These are phyloP conservation scores for Blyttiomyces sp. DNA, from an alignment of 371 early-diverging fungal genomes.

Conservation along the genomic window DNA sequence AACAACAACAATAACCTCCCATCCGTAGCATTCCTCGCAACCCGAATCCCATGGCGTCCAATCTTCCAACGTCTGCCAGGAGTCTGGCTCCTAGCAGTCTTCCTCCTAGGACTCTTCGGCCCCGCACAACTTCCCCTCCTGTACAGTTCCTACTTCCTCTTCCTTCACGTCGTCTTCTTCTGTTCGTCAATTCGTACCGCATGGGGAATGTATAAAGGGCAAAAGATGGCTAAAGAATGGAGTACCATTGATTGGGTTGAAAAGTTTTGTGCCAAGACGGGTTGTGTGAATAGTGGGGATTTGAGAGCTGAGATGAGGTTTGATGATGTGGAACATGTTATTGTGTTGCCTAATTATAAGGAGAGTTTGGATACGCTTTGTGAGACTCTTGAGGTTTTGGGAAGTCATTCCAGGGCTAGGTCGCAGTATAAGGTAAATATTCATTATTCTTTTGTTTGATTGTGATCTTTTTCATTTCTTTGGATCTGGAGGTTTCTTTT, in stretches of 20 bases:
- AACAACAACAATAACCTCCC: too few relatives aligned
- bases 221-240: slow-evolving; percentile 3
- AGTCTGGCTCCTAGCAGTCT: slow-evolving; percentile 22
- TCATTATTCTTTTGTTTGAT: slow-evolving; percentile 36
- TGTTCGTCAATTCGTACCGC: slow-evolving; percentile 25
- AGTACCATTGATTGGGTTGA: slow-evolving; percentile 34
- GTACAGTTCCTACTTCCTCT: slow-evolving; percentile 26
- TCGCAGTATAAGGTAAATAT: slow-evolving; percentile 40
- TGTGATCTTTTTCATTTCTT: too few relatives aligned
- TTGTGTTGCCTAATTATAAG: slow-evolving; percentile 56
- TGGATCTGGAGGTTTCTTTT: too few relatives aligned
- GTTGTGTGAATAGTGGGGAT: slow-evolving; percentile 32
- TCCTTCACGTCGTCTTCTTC: slow-evolving; percentile 28
- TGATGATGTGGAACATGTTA: slow-evolving; percentile 43
- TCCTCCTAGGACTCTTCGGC: slow-evolving; percentile 28
- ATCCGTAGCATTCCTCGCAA: neutral
- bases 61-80: slow-evolving; percentile 41
- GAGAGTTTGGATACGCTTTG: slow-evolving; percentile 48
- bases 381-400: slow-evolving; percentile 51
- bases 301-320: slow-evolving; percentile 38
- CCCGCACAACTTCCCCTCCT: slow-evolving; percentile 30
- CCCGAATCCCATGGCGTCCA: slow-evolving; percentile 8
- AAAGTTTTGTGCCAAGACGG: slow-evolving; percentile 37
- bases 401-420: slow-evolving; percentile 39
- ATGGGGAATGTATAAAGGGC: slow-evolving; percentile 13